Percentiles rank a stretch among this genome's conserved stretches.
phyloP scores from a whole-genome alignment of 805 yeast species.

The Naumovozyma dairenensis region DNA sequence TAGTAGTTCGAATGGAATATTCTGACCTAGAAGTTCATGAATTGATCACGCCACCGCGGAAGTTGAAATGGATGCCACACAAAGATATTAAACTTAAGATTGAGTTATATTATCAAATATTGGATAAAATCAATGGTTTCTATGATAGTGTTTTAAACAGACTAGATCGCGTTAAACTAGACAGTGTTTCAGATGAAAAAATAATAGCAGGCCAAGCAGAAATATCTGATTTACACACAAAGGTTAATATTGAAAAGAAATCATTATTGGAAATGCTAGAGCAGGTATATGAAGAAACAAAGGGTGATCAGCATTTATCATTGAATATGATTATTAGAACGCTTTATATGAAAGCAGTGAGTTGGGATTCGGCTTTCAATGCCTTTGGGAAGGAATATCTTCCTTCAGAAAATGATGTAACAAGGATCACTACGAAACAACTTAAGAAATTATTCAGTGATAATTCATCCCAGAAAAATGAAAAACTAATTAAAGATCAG shows the following conservation, averaged over 20 bases:
- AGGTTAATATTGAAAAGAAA: constrained; percentile 42
- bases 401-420: constrained; percentile 89
- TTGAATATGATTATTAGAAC: constrained; percentile 61
- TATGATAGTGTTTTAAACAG: constrained; percentile 66
- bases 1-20: constrained; percentile 72
- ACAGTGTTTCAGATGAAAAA: constrained; percentile 60
- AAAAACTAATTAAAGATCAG: too few relatives aligned
- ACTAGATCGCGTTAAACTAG: constrained; percentile 64
- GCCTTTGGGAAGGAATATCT: constrained; percentile 69
- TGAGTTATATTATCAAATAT: constrained; percentile 46
- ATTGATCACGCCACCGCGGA: constrained; percentile 65
- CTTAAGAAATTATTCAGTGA: constrained; percentile 52
- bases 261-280: constrained; percentile 38
- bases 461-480: too few relatives aligned
- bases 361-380: constrained; percentile 78
- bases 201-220: constrained; percentile 56
- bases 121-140: constrained; percentile 44
- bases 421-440: constrained; percentile 82
- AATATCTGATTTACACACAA: constrained; percentile 47
- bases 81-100: constrained; percentile 59
- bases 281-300: constrained; percentile 42
- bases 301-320: constrained; percentile 56
- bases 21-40: constrained; percentile 68
- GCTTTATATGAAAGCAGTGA: constrained; percentile 72
- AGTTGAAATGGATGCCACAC: constrained; percentile 61